Evolutionary conservation across 495 filamentous ascomycete genomes (phyloP).

Genomic region (Penicillium manginii): DNA sequence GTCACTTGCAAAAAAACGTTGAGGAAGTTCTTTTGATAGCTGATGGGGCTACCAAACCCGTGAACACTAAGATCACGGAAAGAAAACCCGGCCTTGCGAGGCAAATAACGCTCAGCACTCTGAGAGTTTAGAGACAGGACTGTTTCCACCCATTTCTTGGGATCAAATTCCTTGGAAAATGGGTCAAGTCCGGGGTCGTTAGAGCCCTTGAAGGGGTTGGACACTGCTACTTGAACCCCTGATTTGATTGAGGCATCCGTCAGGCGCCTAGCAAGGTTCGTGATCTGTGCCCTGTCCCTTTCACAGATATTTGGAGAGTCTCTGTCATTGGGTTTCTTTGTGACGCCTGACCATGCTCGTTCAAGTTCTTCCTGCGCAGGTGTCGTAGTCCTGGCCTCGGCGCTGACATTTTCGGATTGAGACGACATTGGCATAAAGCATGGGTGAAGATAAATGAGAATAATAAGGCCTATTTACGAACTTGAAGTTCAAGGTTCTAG

Average conservation of each 20-base stretch:
- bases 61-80: slow-evolving; percentile 27
- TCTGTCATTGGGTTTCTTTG: too few relatives aligned
- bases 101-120: slow-evolving; percentile 28
- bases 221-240: not conserved
- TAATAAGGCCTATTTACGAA: too few relatives aligned
- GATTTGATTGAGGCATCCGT: not conserved
- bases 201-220: not conserved
- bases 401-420: too few relatives aligned
- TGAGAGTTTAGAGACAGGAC: slow-evolving; percentile 35
- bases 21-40: slow-evolving; percentile 25
- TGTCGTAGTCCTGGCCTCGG: too few relatives aligned
- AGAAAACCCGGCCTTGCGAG: slow-evolving; percentile 25
- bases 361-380: too few relatives aligned
- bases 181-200: not conserved
- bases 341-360: too few relatives aligned
- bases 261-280: not conserved
- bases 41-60: slow-evolving; percentile 21
- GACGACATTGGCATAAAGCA: too few relatives aligned
- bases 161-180: not conserved
- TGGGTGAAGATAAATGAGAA: too few relatives aligned
- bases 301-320: too few relatives aligned
- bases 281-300: too few relatives aligned
- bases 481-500: too few relatives aligned
- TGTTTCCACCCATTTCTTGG: not conserved
- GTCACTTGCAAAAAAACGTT: slow-evolving; percentile 14